A percentile compares a stretch with the other conserved stretches of the same genome.
Conservation (phyloP, 805 yeast genomes). For the Kodamaea laetipori region DNA sequence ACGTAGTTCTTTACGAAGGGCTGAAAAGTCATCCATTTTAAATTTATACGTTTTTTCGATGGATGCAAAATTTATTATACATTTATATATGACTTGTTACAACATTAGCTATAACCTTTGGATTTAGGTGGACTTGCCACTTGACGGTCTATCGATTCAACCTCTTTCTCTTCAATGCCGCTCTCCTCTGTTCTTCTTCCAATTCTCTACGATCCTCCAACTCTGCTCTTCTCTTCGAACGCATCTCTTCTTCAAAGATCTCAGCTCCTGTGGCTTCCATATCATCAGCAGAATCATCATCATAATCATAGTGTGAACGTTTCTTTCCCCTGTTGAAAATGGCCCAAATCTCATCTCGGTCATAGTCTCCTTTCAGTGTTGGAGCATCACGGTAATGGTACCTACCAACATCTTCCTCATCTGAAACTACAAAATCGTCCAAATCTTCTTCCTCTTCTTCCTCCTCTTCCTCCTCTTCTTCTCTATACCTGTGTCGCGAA, state of each 20-base stretch:
- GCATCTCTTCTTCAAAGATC: slow-evolving; percentile 76
- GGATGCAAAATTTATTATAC: slow-evolving; percentile 1
- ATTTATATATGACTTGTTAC: too few species aligned
- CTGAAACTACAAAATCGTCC: slow-evolving; percentile 59
- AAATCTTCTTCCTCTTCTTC: slow-evolving; percentile 42
- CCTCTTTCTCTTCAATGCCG: slow-evolving; percentile 23
- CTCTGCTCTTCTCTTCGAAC: slow-evolving; percentile 67
- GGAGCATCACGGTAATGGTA: slow-evolving; percentile 8
- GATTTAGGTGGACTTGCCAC: too few species aligned
- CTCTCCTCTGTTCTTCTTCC: slow-evolving; percentile 52
- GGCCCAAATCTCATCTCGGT: slow-evolving; percentile 87
- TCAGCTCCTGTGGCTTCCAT: slow-evolving; percentile 97
- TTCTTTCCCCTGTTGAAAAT: slow-evolving; percentile 70
- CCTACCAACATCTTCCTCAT: slow-evolving; percentile 22
- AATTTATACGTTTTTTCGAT: neutral
- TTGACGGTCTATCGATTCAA: slow-evolving; percentile 5
- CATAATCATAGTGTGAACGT: slow-evolving; percentile 45
- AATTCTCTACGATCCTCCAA: slow-evolving; percentile 76
- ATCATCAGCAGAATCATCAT: slow-evolving; percentile 57
- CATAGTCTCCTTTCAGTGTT: slow-evolving; percentile 51
- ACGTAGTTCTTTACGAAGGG: slow-evolving; percentile 35
- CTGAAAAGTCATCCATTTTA: slow-evolving; percentile 8
- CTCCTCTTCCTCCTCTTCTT: slow-evolving; percentile 27
- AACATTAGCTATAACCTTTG: too few species aligned
- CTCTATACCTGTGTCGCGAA: slow-evolving; percentile 6